Evolutionary conservation across 2,329 filamentous ascomycete species (phyloP).

Genomic region (Aspergillus fumigatiaffinis): DNA sequence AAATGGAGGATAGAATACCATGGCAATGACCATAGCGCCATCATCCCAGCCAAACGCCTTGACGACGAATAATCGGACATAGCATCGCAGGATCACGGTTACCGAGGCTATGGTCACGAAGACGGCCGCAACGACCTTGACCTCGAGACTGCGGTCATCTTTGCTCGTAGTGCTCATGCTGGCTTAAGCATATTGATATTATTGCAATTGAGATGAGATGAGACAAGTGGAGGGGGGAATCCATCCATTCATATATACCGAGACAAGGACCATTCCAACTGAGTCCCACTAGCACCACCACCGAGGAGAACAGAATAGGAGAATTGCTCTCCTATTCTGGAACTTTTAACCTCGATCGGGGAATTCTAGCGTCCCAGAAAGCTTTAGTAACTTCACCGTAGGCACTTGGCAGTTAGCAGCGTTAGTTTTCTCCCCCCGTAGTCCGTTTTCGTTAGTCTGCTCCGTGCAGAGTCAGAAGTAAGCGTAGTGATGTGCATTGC

Average conservation of each 20-base stretch:
- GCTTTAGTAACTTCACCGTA: no score
- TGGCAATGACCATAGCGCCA: constrained; percentile 26
- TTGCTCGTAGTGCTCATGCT: constrained; percentile 13
- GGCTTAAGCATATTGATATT: not conserved
- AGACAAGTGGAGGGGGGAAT: not conserved
- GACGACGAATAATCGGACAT: constrained; percentile 28
- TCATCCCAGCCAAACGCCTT: constrained; percentile 34
- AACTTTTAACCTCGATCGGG: no score
- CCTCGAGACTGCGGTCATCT: constrained; percentile 20
- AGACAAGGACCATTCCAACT: not conserved
- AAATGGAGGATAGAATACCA: no score
- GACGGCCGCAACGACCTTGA: constrained; percentile 22
- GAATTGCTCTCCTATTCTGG: no score
- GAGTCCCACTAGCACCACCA: not conserved
- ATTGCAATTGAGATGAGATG: not conserved
- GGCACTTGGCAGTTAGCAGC: no score
- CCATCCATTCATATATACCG: not conserved
- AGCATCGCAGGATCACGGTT: constrained; percentile 27
- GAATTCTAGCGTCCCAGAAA: no score
- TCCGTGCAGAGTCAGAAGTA: no score
- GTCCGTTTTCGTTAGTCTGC: no score
- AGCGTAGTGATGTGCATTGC: no score
- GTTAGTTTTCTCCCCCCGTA: no score
- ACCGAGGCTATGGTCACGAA: constrained; percentile 26
- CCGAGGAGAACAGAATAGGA: not conserved